These are phyloP conservation scores for Babesia gibsoni DNA, from an alignment of 169 alveolate genomes.

Conservation along the genomic window DNA sequence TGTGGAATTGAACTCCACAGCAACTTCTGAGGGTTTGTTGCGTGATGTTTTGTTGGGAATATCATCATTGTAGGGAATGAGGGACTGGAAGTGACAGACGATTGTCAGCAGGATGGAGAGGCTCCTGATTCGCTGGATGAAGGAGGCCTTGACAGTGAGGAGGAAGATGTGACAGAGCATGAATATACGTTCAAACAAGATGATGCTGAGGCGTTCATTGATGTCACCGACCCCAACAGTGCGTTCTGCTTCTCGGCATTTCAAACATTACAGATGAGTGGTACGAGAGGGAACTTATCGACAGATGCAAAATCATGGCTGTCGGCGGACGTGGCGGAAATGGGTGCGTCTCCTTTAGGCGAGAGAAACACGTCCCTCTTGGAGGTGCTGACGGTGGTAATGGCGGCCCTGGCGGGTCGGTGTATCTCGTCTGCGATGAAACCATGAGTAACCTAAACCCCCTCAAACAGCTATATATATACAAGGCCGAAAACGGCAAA, in stretches of 20 bases:
- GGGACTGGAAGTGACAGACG: no score
- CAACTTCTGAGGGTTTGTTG: no score
- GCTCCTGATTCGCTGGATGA: no score
- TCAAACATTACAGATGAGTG: slow-evolving; percentile 21
- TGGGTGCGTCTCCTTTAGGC: slow-evolving; percentile 81
- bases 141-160: no score
- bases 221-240: slow-evolving; percentile 25
- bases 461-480: slow-evolving; percentile 66
- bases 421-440: slow-evolving; percentile 74
- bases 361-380: slow-evolving; percentile 77
- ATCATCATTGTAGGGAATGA: no score
- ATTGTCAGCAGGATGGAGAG: no score
- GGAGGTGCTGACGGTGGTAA: slow-evolving; percentile 92
- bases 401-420: slow-evolving; percentile 93
- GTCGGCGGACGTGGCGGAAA: slow-evolving; percentile 88
- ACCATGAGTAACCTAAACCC: slow-evolving; percentile 68
- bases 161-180: no score
- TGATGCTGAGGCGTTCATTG: no score
- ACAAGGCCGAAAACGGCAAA: slow-evolving; percentile 78
- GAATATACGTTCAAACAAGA: no score
- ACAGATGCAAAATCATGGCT: slow-evolving; percentile 69
- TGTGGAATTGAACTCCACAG: no score
- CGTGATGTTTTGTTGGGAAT: no score
- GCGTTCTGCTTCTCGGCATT: not conserved
- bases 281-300: slow-evolving; percentile 57